Conservation (phyloP, 495 filamentous ascomycete genomes). For the Neurospora sp. region DNA sequence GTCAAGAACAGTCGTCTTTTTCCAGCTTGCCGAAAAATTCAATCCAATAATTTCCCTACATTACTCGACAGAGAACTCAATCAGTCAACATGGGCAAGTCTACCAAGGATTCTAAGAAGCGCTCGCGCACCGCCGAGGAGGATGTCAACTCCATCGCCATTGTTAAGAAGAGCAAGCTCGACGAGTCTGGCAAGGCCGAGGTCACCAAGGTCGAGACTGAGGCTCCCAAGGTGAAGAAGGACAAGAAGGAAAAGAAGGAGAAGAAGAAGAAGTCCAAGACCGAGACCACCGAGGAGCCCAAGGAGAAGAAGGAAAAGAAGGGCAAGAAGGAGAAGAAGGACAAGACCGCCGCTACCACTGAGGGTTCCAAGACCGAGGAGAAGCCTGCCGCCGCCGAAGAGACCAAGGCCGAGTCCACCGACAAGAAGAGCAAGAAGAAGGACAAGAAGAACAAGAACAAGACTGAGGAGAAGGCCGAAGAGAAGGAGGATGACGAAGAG, state of each 20-base stretch:
- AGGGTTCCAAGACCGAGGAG: slow-evolving; percentile 12
- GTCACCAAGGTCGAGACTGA: slow-evolving; percentile 33
- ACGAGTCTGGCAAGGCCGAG: slow-evolving; percentile 23
- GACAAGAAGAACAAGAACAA: slow-evolving; percentile 16
- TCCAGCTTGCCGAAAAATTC: background rate
- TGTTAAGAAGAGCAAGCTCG: slow-evolving; percentile 25
- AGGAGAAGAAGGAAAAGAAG: slow-evolving; percentile 19
- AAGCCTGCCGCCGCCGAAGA: slow-evolving; percentile 5
- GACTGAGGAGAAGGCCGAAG: slow-evolving; percentile 7
- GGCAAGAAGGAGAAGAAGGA: slow-evolving; percentile 40
- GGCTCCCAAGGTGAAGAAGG: slow-evolving; percentile 22
- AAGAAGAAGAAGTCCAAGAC: slow-evolving; percentile 18
- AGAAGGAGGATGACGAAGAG: slow-evolving; percentile 9
- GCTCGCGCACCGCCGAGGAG: slow-evolving; percentile 21
- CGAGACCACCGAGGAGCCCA: slow-evolving; percentile 16
- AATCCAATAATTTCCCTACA: background rate
- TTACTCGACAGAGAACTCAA: background rate
- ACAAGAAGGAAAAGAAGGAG: slow-evolving; percentile 18
- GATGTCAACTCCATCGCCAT: slow-evolving; percentile 17
- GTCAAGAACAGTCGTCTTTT: background rate
- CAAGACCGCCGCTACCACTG: slow-evolving; percentile 21
- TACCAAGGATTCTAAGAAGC: slow-evolving; percentile 19
- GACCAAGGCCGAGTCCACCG: slow-evolving; percentile 13
- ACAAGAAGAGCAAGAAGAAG: slow-evolving; percentile 21
- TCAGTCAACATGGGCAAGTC: slow-evolving; percentile 15